Conservation (phyloP, 768 basidiomycete species). For the Tulasnella calospora region DNA sequence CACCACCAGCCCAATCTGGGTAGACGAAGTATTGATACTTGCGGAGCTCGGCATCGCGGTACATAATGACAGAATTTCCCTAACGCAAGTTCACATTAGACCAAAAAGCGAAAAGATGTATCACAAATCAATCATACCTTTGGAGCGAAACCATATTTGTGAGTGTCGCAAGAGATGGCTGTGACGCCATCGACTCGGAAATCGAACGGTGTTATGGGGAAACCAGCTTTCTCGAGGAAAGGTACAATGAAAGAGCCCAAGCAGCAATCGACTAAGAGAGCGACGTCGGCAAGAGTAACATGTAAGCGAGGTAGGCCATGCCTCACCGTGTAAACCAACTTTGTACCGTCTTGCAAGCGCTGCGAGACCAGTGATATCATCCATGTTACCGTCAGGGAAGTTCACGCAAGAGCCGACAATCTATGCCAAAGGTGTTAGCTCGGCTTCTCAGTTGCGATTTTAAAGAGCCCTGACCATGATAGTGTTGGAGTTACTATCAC, state of each 20-base stretch:
- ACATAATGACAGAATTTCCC: conserved; percentile 96
- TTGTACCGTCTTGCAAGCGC: conserved; percentile 67
- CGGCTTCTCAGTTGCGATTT: conserved; percentile 10
- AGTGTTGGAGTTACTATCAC: conserved; percentile 71
- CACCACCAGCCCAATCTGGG: conserved; percentile 77
- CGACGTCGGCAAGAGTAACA: not conserved
- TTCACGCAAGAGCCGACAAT: conserved; percentile 82
- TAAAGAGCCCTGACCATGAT: conserved; percentile 56
- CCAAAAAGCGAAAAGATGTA: not conserved
- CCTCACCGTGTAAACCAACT: conserved; percentile 62
- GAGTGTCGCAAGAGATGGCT: conserved; percentile 91
- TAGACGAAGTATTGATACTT: conserved; percentile 82
- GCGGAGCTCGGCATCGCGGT: conserved; percentile 69
- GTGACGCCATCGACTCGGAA: conserved; percentile 90
- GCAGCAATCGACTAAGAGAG: conserved; percentile 72
- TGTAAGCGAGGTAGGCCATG: not conserved
- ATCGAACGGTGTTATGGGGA: conserved; percentile 73
- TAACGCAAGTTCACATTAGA: conserved; percentile 34
- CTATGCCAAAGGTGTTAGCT: conserved; percentile 38
- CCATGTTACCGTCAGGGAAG: conserved; percentile 81
- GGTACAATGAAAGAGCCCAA: conserved; percentile 91
- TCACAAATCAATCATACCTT: conserved; percentile 51
- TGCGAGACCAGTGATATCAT: conserved; percentile 76
- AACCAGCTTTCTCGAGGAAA: conserved; percentile 76
- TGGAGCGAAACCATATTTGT: conserved; percentile 93